Evolutionary conservation across 192 early-diverging fungal genomes (phyloP).

Genomic region (Umbelopsis sp.): DNA sequence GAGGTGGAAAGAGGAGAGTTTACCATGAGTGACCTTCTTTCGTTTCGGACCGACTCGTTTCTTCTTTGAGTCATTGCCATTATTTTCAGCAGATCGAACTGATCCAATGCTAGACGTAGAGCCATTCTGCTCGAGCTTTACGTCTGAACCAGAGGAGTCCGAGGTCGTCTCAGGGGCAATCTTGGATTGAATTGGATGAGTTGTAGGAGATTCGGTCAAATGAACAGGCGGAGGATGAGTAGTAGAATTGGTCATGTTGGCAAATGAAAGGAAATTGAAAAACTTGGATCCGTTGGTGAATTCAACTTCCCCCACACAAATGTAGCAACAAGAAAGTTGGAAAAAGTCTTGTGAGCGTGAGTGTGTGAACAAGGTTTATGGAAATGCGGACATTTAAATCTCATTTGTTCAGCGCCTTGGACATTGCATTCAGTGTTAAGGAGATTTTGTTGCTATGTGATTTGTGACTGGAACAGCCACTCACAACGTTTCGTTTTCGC

Average conservation of each 20-base stretch:
- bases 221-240: background rate
- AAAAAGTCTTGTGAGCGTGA: conserved; percentile 11
- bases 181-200: conserved; percentile 6
- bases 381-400: conserved; percentile 1
- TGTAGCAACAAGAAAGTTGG: background rate
- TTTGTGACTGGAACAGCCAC: too few relatives aligned
- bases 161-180: conserved; percentile 11
- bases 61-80: conserved; percentile 53
- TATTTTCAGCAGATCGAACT: conserved; percentile 8
- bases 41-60: conserved; percentile 60
- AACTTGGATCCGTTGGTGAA: background rate
- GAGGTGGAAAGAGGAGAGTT: background rate
- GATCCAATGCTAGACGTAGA: background rate
- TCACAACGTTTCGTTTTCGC: too few relatives aligned
- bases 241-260: background rate
- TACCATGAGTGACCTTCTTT: conserved; percentile 68
- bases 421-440: too few relatives aligned
- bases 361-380: conserved; percentile 17
- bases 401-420: background rate
- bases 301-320: too few relatives aligned
- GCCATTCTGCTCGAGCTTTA: background rate
- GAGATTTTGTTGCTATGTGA: too few relatives aligned
- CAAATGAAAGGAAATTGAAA: background rate
- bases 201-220: conserved; percentile 5
- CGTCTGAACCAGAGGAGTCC: background rate